Evolutionary conservation across 495 filamentous ascomycete species (phyloP).

Genomic region (Stereocaulon alpinum): DNA sequence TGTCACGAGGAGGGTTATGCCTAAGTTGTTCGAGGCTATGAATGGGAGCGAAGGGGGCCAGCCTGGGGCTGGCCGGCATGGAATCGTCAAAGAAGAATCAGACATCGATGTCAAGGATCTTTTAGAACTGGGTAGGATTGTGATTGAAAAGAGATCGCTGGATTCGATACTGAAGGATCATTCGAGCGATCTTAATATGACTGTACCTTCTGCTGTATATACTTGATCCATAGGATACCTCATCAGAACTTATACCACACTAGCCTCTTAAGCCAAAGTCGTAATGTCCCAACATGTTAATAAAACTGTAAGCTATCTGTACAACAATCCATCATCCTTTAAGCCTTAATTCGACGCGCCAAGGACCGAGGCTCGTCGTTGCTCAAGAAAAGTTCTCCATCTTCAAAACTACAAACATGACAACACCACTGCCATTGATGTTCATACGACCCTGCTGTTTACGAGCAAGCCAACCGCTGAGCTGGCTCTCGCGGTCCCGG

Average conservation of each 20-base stretch:
- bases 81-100: conserved; percentile 50
- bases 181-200: conserved; percentile 54
- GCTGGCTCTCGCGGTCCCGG: conserved; percentile 43
- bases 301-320: too few species aligned
- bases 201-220: conserved; percentile 17
- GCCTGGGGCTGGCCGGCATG: conserved; percentile 47
- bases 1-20: conserved; percentile 49
- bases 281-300: too few species aligned
- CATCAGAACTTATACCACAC: too few species aligned
- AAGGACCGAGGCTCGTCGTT: background rate
- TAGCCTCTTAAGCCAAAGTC: too few species aligned
- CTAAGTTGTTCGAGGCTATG: conserved; percentile 45
- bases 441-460: conserved; percentile 40
- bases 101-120: conserved; percentile 94
- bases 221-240: background rate
- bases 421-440: conserved; percentile 34
- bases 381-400: background rate
- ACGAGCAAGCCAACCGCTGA: conserved; percentile 39
- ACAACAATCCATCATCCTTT: too few species aligned
- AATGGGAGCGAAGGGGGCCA: conserved; percentile 35
- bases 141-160: conserved; percentile 78
- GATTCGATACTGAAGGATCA: conserved; percentile 63
- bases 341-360: too few species aligned
- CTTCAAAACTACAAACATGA: background rate
- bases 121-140: conserved; percentile 68